These are phyloP conservation scores for Massarina eburnea DNA, from an alignment of 2,329 filamentous ascomycete species.

Conservation along the genomic window DNA sequence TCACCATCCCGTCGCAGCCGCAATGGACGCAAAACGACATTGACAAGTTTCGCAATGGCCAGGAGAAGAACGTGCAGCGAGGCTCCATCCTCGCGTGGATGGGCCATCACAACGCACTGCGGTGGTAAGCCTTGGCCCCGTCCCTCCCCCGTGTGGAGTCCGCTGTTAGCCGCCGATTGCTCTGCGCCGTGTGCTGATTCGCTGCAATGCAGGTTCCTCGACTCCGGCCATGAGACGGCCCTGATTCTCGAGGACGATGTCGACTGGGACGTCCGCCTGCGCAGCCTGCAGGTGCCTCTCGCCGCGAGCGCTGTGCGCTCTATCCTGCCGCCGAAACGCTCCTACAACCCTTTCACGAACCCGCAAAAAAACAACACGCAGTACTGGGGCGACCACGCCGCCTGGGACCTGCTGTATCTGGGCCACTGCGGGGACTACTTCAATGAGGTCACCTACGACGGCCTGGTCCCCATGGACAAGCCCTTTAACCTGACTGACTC, in stretches of 20 bases:
- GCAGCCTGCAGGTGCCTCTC: slow-evolving; percentile 45
- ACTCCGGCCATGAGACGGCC: slow-evolving; percentile 44
- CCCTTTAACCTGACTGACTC: slow-evolving; percentile 35
- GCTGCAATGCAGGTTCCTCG: slow-evolving; percentile 41
- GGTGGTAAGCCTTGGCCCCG: slow-evolving; percentile 30
- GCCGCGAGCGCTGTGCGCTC: slow-evolving; percentile 45
- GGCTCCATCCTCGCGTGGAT: slow-evolving; percentile 49
- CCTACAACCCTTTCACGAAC: slow-evolving; percentile 20
- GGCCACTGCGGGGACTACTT: slow-evolving; percentile 50
- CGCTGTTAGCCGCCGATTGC: not conserved
- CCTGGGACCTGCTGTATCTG: slow-evolving; percentile 49
- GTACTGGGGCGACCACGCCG: slow-evolving; percentile 44
- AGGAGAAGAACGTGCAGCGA: slow-evolving; percentile 36
- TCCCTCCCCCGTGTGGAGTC: slow-evolving; percentile 2
- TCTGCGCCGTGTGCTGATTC: slow-evolving; percentile 13
- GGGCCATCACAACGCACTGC: slow-evolving; percentile 47
- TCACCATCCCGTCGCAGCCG: slow-evolving; percentile 47
- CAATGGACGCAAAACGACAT: slow-evolving; percentile 46
- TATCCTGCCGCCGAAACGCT: slow-evolving; percentile 34
- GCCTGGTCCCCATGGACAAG: slow-evolving; percentile 23
- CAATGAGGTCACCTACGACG: slow-evolving; percentile 34
- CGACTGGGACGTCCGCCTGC: slow-evolving; percentile 49
- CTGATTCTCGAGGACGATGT: slow-evolving; percentile 51
- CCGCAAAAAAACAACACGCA: slow-evolving; percentile 26
- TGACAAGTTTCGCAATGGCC: slow-evolving; percentile 38